Evolutionary conservation across 805 yeast species (phyloP).

Genomic region (Cyberlindnera amylophila): DNA sequence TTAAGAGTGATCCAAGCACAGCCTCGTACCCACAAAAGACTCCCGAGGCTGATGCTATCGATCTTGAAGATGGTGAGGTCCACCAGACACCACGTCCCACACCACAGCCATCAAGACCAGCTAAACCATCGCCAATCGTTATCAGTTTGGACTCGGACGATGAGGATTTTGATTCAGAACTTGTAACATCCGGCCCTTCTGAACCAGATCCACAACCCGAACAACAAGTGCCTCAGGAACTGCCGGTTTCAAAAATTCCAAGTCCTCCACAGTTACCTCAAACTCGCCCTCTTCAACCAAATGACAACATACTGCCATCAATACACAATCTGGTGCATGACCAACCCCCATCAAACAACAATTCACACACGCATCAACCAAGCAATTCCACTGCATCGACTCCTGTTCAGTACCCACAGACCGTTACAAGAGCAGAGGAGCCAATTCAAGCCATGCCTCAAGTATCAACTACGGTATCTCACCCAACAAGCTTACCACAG

Average conservation of each 20-base stretch:
- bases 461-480: not conserved
- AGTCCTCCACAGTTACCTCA: not conserved
- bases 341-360: no score
- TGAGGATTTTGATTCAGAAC: constrained; percentile 11
- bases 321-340: no score
- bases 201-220: not conserved
- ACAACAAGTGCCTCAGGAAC: no score
- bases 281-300: not conserved
- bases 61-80: no score
- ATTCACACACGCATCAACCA: no score
- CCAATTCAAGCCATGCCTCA: no score
- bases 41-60: not conserved
- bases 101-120: not conserved
- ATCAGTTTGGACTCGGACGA: constrained; percentile 20
- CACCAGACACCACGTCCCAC: not conserved
- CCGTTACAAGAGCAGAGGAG: no score
- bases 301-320: not conserved
- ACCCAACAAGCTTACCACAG: not conserved
- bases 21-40: not conserved
- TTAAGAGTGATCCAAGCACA: not conserved
- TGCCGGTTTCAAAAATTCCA: no score
- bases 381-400: no score
- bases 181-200: not conserved
- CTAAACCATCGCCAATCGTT: constrained; percentile 10
- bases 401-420: no score